Evolutionary conservation across 768 basidiomycete genomes (phyloP).

Genomic region (Galerina sulciceps): DNA sequence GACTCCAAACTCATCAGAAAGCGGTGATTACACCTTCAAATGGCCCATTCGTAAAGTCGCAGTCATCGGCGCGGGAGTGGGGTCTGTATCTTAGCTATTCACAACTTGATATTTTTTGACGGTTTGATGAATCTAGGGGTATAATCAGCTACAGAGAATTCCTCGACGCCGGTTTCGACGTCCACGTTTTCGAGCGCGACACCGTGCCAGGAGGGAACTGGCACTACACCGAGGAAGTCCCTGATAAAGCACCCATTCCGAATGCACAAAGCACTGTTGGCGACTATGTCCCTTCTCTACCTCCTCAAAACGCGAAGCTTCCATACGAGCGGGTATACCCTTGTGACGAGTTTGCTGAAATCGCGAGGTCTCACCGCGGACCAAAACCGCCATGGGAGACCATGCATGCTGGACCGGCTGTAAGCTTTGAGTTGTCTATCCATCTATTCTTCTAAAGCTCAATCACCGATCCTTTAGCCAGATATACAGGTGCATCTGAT

Average conservation of each 20-base stretch:
- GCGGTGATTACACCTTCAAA: slow-evolving; percentile 34
- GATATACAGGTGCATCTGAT: slow-evolving; percentile 11
- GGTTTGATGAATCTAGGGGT: slow-evolving; percentile 27
- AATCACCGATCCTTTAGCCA: slow-evolving; percentile 15
- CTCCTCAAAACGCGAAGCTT: slow-evolving; percentile 31
- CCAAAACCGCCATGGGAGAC: slow-evolving; percentile 42
- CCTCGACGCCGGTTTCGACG: slow-evolving; percentile 35
- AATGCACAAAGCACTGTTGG: slow-evolving; percentile 33
- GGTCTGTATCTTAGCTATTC: slow-evolving; percentile 26
- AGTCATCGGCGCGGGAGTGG: slow-evolving; percentile 44
- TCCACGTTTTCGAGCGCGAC: slow-evolving; percentile 42
- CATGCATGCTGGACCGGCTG: slow-evolving; percentile 36
- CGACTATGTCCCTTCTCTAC: slow-evolving; percentile 41
- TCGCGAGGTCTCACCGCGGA: slow-evolving; percentile 33
- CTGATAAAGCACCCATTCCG: slow-evolving; percentile 39
- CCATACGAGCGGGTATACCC: slow-evolving; percentile 32
- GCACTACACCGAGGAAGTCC: slow-evolving; percentile 44
- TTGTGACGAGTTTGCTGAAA: slow-evolving; percentile 19
- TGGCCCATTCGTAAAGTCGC: slow-evolving; percentile 42
- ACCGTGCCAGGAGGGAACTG: slow-evolving; percentile 42
- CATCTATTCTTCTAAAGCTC: not conserved
- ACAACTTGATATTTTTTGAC: too few species aligned
- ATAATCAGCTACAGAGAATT: slow-evolving; percentile 40
- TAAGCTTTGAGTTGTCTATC: slow-evolving; percentile 10
- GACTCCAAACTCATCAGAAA: too few species aligned